phyloP scores from a whole-genome alignment of 306 rosid genomes.

The Vigna nakashimae region DNA sequence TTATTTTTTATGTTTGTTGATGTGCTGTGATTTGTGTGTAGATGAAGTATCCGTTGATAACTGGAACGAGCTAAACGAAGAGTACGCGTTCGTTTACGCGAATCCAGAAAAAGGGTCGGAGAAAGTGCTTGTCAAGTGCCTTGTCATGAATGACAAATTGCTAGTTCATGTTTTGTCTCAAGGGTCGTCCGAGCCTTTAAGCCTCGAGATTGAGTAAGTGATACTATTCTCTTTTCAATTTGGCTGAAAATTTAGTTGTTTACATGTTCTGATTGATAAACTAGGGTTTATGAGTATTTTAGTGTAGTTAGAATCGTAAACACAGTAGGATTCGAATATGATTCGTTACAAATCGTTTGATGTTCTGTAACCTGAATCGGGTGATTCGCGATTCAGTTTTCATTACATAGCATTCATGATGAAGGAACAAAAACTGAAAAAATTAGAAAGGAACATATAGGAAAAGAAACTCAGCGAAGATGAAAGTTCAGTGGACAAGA shows the following conservation, averaged over 20 bases:
- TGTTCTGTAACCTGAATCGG: too few species aligned
- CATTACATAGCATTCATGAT: too few species aligned
- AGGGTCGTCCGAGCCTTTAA: slow-evolving; percentile 63
- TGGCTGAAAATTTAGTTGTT: not conserved
- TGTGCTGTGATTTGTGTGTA: slow-evolving; percentile 42
- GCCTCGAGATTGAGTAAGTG: slow-evolving; percentile 69
- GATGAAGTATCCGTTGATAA: slow-evolving; percentile 81
- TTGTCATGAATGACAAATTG: slow-evolving; percentile 70
- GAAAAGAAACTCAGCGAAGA: too few species aligned
- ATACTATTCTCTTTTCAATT: not conserved
- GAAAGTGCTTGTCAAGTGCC: slow-evolving; percentile 85
- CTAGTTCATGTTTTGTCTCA: slow-evolving; percentile 67
- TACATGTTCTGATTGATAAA: not conserved
- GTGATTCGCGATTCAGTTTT: too few species aligned
- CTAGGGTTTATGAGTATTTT: not conserved
- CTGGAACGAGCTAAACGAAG: slow-evolving; percentile 85
- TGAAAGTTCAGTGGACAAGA: too few species aligned
- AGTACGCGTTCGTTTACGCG: slow-evolving; percentile 78
- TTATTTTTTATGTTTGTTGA: not conserved
- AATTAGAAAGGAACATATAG: too few species aligned
- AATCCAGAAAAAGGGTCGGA: slow-evolving; percentile 67
- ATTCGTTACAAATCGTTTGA: too few species aligned
- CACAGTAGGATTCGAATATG: too few species aligned
- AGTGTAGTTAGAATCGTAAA: too few species aligned
- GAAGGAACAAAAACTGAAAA: too few species aligned